Conservation (phyloP, 768 basidiomycete species). For the Tylopilus felleus region DNA sequence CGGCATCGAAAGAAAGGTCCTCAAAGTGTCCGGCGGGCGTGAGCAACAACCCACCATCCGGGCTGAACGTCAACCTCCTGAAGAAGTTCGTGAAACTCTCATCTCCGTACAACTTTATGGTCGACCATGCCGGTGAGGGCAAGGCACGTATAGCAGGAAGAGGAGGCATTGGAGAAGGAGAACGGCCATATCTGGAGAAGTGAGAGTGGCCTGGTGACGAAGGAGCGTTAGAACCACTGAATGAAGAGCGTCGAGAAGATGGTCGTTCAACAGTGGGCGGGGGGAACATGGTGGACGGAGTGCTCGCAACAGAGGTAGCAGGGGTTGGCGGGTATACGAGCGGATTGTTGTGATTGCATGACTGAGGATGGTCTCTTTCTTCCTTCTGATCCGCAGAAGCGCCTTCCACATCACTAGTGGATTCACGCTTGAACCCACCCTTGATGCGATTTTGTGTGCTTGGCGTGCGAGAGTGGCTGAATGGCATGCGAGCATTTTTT, state of each 20-base stretch:
- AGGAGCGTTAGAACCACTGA: conserved; percentile 80
- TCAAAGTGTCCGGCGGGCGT: conserved; percentile 98
- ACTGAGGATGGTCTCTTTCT: conserved; percentile 28
- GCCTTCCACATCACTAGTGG: conserved; percentile 77
- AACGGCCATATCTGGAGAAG: conserved; percentile 68
- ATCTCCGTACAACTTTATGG: conserved; percentile 88
- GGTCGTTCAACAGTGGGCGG: conserved; percentile 54
- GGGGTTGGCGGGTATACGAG: conserved; percentile 51
- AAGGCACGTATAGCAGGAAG: conserved; percentile 85
- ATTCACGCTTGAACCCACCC: conserved; percentile 60
- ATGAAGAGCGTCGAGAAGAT: conserved; percentile 59
- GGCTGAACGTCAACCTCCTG: conserved; percentile 87
- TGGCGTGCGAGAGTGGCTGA: conserved; percentile 66
- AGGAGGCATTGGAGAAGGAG: conserved; percentile 87
- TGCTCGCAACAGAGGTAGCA: conserved; percentile 64
- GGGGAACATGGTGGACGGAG: conserved; percentile 51
- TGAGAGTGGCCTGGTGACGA: conserved; percentile 60
- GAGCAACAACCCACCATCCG: conserved; percentile 88
- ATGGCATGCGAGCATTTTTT: conserved; percentile 75
- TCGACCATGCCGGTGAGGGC: conserved; percentile 59
- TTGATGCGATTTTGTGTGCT: conserved; percentile 59
- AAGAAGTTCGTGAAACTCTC: conserved; percentile 96
- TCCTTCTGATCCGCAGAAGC: conserved; percentile 57
- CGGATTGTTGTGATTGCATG: conserved; percentile 30
- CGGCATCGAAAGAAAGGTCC: conserved; percentile 64